Conservation (phyloP, 306 rosid genomes). For the Canavalia ensiformis region DNA sequence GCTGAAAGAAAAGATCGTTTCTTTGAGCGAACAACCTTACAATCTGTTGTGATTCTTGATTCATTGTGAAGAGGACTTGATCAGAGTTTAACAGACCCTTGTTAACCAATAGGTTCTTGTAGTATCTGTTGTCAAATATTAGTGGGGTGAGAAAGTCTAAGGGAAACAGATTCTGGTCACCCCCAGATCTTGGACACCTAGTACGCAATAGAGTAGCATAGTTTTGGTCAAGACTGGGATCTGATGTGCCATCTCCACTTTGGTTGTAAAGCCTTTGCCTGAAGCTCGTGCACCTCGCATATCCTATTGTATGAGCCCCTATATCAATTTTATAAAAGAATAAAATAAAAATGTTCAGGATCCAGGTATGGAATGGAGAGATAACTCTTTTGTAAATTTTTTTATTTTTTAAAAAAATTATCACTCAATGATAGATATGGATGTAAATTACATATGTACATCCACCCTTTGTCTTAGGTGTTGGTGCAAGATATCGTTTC, state of each 20-base stretch:
- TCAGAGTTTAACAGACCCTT: conserved; percentile 87
- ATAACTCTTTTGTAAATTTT: no score
- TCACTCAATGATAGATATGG: no score
- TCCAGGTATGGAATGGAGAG: neutral
- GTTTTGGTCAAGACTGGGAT: conserved; percentile 65
- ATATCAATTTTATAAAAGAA: neutral
- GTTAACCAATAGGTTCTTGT: conserved; percentile 70
- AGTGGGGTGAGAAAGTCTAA: conserved; percentile 77
- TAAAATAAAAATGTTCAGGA: neutral
- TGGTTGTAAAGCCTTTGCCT: conserved; percentile 94
- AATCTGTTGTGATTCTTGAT: conserved; percentile 59
- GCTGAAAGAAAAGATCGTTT: conserved; percentile 68
- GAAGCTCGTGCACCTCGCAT: conserved; percentile 85
- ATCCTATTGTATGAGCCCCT: conserved; percentile 93
- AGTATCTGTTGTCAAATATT: conserved; percentile 83
- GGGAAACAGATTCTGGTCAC: conserved; percentile 79
- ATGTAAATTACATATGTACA: no score
- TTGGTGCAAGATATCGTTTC: no score
- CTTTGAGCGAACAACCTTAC: conserved; percentile 72
- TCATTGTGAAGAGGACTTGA: conserved; percentile 70
- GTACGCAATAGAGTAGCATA: conserved; percentile 65
- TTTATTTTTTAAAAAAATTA: no score
- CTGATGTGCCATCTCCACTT: conserved; percentile 73
- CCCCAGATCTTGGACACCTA: conserved; percentile 82
- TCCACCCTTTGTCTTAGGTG: no score